phyloP scores from a whole-genome alignment of 2,329 filamentous ascomycete species.

The Colletotrichum neosansevieriae region DNA sequence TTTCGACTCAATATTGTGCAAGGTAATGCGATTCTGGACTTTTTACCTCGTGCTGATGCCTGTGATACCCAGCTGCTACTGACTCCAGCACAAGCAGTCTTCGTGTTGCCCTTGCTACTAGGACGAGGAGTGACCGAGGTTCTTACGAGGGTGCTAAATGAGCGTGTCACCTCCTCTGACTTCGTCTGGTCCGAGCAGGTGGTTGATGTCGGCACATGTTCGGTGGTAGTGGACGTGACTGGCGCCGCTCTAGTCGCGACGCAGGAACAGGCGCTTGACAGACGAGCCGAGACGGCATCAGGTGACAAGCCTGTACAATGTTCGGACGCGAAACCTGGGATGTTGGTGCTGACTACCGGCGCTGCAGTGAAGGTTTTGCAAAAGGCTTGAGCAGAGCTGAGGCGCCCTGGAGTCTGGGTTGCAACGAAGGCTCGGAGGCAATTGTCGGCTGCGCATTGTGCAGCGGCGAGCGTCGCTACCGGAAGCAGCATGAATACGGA shows the following conservation, averaged over 20 bases:
- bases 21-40: background rate
- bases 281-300: background rate
- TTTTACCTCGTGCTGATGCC: background rate
- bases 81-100: background rate
- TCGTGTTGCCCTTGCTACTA: background rate
- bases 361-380: conserved; percentile 41
- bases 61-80: conserved; percentile 8
- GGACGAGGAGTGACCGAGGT: background rate
- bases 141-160: background rate
- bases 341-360: background rate
- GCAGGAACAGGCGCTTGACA: conserved; percentile 21
- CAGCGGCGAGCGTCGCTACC: conserved; percentile 1
- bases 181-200: background rate
- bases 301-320: background rate
- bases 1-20: background rate
- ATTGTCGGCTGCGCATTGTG: conserved; percentile 49
- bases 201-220: background rate
- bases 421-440: conserved; percentile 51
- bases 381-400: conserved; percentile 47
- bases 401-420: conserved; percentile 47
- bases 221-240: background rate
- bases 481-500: background rate
- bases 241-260: background rate
- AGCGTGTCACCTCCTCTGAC: background rate
- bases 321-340: conserved; percentile 12